Conservation (phyloP, 2,329 filamentous ascomycete genomes). For the Fusarium aywerte region DNA sequence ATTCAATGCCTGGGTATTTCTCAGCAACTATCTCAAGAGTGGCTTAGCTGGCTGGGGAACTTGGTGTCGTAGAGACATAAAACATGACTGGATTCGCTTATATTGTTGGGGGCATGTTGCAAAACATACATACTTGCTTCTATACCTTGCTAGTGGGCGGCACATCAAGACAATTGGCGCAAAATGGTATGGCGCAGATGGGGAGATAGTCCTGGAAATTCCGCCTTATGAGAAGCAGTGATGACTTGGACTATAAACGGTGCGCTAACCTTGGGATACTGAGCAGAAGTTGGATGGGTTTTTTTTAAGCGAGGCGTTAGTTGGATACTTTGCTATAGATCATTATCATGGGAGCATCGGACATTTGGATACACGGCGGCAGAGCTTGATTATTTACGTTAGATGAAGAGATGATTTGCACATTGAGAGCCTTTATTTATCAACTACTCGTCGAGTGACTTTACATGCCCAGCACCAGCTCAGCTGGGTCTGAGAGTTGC, state of each 20-base stretch:
- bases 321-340: conserved; percentile 5
- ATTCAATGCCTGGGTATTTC: conserved; percentile 68
- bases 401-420: background rate
- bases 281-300: background rate
- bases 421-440: background rate
- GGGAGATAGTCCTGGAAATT: conserved; percentile 61
- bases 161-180: conserved; percentile 67
- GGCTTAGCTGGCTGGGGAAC: conserved; percentile 75
- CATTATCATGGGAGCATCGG: background rate
- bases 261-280: background rate
- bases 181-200: conserved; percentile 74
- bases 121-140: conserved; percentile 76
- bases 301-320: conserved; percentile 36
- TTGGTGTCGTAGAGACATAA: conserved; percentile 61
- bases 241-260: background rate
- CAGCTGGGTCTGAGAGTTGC: background rate
- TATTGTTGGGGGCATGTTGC: conserved; percentile 83
- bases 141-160: conserved; percentile 77
- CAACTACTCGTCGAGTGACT: background rate
- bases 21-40: conserved; percentile 68
- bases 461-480: conserved; percentile 2
- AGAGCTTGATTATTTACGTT: background rate
- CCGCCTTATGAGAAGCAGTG: conserved; percentile 40
- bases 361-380: background rate
- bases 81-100: conserved; percentile 64